Conservation (phyloP, 2,329 filamentous ascomycete species). For the Hymenoscyphus albidus region DNA sequence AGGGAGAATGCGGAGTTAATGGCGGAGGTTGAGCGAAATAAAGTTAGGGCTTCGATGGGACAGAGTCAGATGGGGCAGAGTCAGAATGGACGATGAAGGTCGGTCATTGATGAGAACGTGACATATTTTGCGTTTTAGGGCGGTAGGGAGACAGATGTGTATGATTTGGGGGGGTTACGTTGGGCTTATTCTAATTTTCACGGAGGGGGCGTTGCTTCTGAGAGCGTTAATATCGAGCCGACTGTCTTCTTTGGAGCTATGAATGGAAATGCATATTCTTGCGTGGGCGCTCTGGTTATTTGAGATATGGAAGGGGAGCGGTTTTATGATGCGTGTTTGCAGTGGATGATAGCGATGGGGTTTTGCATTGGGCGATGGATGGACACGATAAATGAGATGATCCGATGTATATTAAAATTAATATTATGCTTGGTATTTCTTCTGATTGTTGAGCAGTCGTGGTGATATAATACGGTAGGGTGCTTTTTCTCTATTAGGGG, state of each 20-base stretch:
- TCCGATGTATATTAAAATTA: too few species aligned
- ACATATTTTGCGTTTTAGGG: not conserved
- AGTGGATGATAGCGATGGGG: too few species aligned
- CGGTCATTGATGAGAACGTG: not conserved
- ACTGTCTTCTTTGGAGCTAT: not conserved
- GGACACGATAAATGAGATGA: too few species aligned
- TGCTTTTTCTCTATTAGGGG: too few species aligned
- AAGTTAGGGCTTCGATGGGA: constrained; percentile 23
- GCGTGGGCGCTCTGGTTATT: not conserved
- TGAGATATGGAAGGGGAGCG: not conserved
- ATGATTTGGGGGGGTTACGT: not conserved
- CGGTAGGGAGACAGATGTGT: not conserved
- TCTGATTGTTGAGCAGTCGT: too few species aligned
- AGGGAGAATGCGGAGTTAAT: constrained; percentile 69
- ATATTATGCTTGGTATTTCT: too few species aligned
- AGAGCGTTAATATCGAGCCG: not conserved
- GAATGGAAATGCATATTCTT: not conserved
- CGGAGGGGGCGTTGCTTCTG: not conserved
- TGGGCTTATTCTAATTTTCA: not conserved
- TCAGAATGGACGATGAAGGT: not conserved
- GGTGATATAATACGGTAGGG: too few species aligned
- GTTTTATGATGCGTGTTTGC: not conserved
- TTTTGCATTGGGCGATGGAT: too few species aligned
- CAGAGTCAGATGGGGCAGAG: not conserved
- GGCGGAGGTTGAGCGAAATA: constrained; percentile 49